Percentiles rank a stretch among this genome's conserved stretches.
phyloP scores from a whole-genome alignment of 768 basidiomycete species.

The Termitomyces sp. region DNA sequence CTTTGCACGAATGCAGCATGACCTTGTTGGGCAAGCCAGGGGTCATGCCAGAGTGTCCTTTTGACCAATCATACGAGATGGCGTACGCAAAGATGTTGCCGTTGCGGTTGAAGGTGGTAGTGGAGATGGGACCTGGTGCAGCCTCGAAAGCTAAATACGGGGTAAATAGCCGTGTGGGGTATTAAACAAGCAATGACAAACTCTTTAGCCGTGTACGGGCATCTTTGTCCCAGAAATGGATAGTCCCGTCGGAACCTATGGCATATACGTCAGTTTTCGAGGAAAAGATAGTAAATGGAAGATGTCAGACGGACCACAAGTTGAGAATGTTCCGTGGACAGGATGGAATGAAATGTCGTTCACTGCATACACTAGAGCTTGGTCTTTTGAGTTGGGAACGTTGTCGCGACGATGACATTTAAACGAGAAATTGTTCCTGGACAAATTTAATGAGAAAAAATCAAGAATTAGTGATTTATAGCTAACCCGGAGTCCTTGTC shows the following conservation, averaged over 20 bases:
- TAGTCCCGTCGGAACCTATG: conserved; percentile 74
- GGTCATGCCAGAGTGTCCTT: conserved; percentile 84
- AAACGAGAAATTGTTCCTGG: conserved; percentile 81
- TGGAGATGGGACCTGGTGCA: conserved; percentile 68
- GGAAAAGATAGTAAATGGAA: conserved; percentile 9
- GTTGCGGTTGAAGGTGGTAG: conserved; percentile 81
- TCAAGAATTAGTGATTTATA: not conserved
- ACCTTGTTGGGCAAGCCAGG: conserved; percentile 68
- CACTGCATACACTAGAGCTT: conserved; percentile 72
- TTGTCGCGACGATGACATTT: conserved; percentile 70
- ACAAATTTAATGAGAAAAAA: not conserved
- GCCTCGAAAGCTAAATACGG: conserved; percentile 58
- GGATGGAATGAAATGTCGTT: conserved; percentile 87
- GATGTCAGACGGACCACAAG: conserved; percentile 45
- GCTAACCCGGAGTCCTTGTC: conserved; percentile 71
- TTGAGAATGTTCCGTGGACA: conserved; percentile 80
- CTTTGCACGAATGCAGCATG: conserved; percentile 81
- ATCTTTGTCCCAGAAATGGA: conserved; percentile 95
- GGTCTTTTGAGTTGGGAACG: conserved; percentile 51
- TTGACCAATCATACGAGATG: conserved; percentile 91
- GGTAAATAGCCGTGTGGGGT: not conserved
- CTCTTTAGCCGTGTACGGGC: conserved; percentile 89
- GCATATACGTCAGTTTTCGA: not conserved
- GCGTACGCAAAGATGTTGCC: conserved; percentile 91
- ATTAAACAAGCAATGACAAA: conserved; percentile 24